Percentiles rank a stretch among this genome's conserved stretches.
Evolutionary conservation across 371 early-diverging fungal genomes (phyloP).

Genomic region (Mortierella sp.): DNA sequence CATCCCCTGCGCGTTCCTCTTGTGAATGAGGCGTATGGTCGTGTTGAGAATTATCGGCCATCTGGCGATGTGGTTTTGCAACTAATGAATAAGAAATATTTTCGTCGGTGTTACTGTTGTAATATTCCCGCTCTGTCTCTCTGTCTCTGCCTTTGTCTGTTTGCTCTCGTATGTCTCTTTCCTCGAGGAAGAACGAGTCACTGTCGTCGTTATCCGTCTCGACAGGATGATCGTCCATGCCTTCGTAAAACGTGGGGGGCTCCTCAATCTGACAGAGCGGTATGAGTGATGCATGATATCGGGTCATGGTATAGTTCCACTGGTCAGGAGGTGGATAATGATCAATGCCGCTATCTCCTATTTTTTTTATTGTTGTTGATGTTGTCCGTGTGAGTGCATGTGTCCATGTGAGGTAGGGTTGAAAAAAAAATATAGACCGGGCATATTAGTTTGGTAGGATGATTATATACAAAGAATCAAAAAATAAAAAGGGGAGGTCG

Average conservation of each 20-base stretch:
- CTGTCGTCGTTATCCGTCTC: slow-evolving; percentile 12
- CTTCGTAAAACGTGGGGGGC: slow-evolving; percentile 42
- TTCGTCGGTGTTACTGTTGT: slow-evolving; percentile 10
- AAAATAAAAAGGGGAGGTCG: not conserved
- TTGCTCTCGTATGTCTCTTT: not conserved
- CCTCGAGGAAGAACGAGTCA: slow-evolving; percentile 11
- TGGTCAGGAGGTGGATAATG: slow-evolving; percentile 53
- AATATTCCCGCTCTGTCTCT: not conserved
- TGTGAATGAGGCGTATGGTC: slow-evolving; percentile 2
- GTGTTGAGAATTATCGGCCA: not conserved
- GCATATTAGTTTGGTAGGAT: too few species aligned
- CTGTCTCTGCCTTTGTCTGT: slow-evolving; percentile 4
- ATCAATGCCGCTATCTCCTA: slow-evolving; percentile 39
- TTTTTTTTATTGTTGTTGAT: slow-evolving; percentile 32
- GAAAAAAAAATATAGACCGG: not conserved
- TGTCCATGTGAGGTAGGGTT: not conserved
- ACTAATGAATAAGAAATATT: slow-evolving; percentile 2
- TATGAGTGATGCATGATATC: slow-evolving; percentile 49
- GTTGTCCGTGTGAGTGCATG: not conserved
- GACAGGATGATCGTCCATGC: slow-evolving; percentile 27
- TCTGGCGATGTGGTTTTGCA: slow-evolving; percentile 29
- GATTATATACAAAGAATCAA: slow-evolving; percentile 6
- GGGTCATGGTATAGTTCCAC: slow-evolving; percentile 52
- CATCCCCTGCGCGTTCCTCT: not conserved
- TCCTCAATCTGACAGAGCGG: slow-evolving; percentile 47